A percentile compares a stretch with the other conserved stretches of the same genome.
phyloP scores from a whole-genome alignment of 148 eudicot species.

The Pouteria glomerata region DNA sequence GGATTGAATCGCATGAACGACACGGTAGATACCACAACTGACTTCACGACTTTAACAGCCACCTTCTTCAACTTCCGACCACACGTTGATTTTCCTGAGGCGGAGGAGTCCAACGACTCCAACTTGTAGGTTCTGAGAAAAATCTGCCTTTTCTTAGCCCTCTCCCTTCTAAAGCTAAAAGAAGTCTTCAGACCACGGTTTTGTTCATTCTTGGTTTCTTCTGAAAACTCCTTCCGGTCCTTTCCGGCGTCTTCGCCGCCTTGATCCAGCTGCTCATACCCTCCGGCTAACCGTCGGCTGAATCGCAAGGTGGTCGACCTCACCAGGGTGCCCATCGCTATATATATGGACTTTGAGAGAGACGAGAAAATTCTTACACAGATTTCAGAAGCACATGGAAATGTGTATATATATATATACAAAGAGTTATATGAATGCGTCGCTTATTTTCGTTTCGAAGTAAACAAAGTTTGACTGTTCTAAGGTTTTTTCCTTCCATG shows the following conservation, averaged over 20 bases:
- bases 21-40: conserved; percentile 12
- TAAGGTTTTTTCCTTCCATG: no score
- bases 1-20: conserved; percentile 16
- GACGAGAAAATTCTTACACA: no score
- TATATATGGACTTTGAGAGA: no score
- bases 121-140: conserved; percentile 45
- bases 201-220: conserved; percentile 4
- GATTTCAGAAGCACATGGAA: no score
- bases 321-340: conserved; percentile 16
- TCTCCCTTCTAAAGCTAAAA: conserved; percentile 32
- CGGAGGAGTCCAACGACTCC: conserved; percentile 17
- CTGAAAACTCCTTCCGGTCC: conserved; percentile 12
- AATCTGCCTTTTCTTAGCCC: conserved; percentile 42
- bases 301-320: conserved; percentile 19
- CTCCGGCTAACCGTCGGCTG: not conserved
- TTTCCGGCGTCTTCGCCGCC: conserved; percentile 10
- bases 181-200: conserved; percentile 10
- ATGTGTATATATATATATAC: no score
- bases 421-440: no score
- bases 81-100: conserved; percentile 11
- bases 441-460: no score
- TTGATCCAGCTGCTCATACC: conserved; percentile 12
- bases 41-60: conserved; percentile 25
- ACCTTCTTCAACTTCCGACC: conserved; percentile 25
- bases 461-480: no score